Evolutionary conservation across 495 filamentous ascomycete genomes (phyloP), one percentile per base, ranked within the genome.

Genomic region (Trichoderma virens): DNA sequence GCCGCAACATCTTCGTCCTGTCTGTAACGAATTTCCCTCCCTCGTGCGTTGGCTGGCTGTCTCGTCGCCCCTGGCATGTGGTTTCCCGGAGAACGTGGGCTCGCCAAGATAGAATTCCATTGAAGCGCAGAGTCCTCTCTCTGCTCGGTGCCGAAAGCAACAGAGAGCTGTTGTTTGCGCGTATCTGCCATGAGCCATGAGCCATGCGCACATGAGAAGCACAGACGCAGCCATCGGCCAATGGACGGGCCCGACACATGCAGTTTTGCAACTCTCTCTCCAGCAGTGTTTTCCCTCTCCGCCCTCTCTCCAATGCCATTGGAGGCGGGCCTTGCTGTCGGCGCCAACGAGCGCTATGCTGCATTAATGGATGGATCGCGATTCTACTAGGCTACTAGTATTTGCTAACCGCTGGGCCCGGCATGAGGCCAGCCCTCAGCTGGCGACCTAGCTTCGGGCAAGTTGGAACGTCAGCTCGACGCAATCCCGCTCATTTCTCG

Each of bases 271-370:
- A 28, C 25, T 0, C 51, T 56, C 30, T 28, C 30, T 28, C 13
- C n/a, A n/a, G n/a, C n/a, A n/a, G 9, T 13, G 51, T n/a, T 30
- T 13, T 27, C 30, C 51, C 8, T 56, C 13, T 51, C 25, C 2
- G 51, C 51, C 7, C 30, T 28, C 25, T 30, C 27, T 5, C 3
- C n/a, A 23, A 7, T 9, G 9, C 51, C 28, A 56, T 30, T 56
- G 51, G 51, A 28, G 23, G 25, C 27, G 13, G 13, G 51, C 13
- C 18, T 56, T 30, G 6, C 30, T 13, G 16, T 56, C 51, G 51
- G 51, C 51, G 51, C 51, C 51, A 56, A 56, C 51, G 51, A 56
- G 51, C 51, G 51, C 51, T 30, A 56, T 56, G 16, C 51, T 56
- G 51, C 51, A 16, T 28, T 30, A 56, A 56, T 20, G 34, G 51